Evolutionary conservation across 2,329 filamentous ascomycete genomes (phyloP), one percentile per base, ranked within the genome.

Genomic region (Pseudonectria buxi): DNA sequence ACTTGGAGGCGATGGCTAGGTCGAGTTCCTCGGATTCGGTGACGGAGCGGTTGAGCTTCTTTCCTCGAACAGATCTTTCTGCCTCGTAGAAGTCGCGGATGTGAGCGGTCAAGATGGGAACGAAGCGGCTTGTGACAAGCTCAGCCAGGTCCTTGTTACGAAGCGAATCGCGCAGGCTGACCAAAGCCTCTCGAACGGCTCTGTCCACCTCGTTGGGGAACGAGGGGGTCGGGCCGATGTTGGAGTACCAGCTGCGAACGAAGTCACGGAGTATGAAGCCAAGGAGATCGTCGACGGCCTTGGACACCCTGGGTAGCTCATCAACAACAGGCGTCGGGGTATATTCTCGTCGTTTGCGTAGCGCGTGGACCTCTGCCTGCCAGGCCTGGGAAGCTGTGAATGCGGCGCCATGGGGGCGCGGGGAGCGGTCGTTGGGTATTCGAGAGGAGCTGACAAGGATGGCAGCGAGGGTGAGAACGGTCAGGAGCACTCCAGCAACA

Each of bases 1-100:
- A 98, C 62, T 94, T 95, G 27, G 78, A 82, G n/a, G 92, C 92
- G 60, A 98, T 94, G 2, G 92, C 92, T 47, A 94, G 70, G 59
- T 96, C 89, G 51, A 98, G 69, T 70, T 98, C 92, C 56, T 95
- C 90, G 1, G 89, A 94, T 63, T 98, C 92, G 3, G 94, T 96
- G 36, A 98, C 81, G 46, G 83, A 88, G 34, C 86, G 79, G 50
- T 88, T 92, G 37, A 96, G 68, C 60, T 94, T 86, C 57, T 81
- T 84, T 10, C 94, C 94, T 35, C 90, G 77, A 10, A 98, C 86
- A 7, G 79, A 75, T 38, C 83, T 77, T 65, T 98, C 92, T 1
- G 92, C 92, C 46, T 92, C 81, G 58, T 89, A 86, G 50, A 95
- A 95, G 47, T 95, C 86, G 47, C 78, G 85, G 51, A 98, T 78